Evolutionary conservation across 352 stramenopile species (phyloP).

Genomic region (Phytophthora pisi): DNA sequence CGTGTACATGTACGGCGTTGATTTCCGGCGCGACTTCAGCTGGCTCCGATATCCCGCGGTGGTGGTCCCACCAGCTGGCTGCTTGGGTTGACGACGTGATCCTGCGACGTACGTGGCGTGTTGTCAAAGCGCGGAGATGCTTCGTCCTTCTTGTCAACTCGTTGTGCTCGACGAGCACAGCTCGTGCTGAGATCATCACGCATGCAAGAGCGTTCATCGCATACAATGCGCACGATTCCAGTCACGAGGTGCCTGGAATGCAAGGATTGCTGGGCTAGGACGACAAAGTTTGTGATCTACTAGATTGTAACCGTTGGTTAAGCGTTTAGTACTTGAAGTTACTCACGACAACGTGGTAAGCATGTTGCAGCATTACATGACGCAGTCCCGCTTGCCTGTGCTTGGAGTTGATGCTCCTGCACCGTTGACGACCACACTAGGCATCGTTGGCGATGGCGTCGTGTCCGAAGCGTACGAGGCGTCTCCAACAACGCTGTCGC

Average conservation of each 20-base stretch:
- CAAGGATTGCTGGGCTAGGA: not conserved
- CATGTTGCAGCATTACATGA: constrained; percentile 18
- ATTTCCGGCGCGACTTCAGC: not conserved
- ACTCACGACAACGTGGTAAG: constrained; percentile 1
- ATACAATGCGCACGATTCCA: not conserved
- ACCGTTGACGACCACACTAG: not conserved
- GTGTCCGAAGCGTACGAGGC: constrained; percentile 5
- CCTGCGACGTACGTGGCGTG: constrained; percentile 4
- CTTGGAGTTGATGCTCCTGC: constrained; percentile 8
- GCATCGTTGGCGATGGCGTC: not conserved
- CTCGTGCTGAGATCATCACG: too few relatives aligned
- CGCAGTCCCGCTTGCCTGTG: constrained; percentile 18
- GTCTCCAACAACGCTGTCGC: constrained; percentile 1
- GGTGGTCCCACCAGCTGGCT: constrained; percentile 5
- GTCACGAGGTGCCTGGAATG: too few relatives aligned
- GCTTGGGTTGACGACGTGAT: constrained; percentile 4
- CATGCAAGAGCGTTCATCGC: not conserved
- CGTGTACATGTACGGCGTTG: not conserved
- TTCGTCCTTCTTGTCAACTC: constrained; percentile 1
- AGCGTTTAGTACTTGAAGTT: constrained; percentile 20
- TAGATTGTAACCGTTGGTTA: not conserved
- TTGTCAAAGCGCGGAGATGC: not conserved
- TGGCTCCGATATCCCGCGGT: not conserved
- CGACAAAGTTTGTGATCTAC: constrained; percentile 9
- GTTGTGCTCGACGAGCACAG: not conserved